Percentiles rank a stretch among this genome's conserved stretches.
These are phyloP conservation scores for Spergularia marina DNA, from an alignment of 148 eudicot species.

Conservation along the genomic window DNA sequence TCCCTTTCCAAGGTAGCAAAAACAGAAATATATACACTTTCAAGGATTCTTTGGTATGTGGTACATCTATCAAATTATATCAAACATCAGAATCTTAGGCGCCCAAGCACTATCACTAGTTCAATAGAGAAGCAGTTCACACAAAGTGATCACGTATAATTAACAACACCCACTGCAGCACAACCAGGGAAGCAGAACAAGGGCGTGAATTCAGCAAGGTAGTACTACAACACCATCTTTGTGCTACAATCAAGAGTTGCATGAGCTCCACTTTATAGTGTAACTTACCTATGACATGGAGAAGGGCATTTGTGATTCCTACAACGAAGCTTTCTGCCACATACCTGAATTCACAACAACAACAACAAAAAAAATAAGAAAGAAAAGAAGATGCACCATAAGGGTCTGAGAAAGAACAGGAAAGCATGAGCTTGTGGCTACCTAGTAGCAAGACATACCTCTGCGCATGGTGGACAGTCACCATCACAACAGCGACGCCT, in stretches of 20 bases:
- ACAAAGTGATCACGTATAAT: neutral
- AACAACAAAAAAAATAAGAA: conserved; percentile 5
- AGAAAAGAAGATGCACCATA: neutral
- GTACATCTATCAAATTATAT: neutral
- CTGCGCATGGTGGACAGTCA: conserved; percentile 91
- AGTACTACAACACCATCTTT: neutral
- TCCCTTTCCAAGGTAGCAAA: neutral
- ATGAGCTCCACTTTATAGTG: neutral
- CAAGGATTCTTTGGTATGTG: neutral
- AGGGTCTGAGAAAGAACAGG: neutral
- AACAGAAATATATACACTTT: neutral
- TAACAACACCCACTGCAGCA: neutral
- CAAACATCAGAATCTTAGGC: neutral
- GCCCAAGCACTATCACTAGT: neutral
- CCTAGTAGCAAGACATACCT: conserved; percentile 41
- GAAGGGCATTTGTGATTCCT: conserved; percentile 94
- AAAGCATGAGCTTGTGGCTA: neutral
- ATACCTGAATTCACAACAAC: conserved; percentile 57
- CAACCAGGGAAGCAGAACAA: neutral
- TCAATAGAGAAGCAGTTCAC: neutral
- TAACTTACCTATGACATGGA: conserved; percentile 86
- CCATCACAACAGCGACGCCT: conserved; percentile 97
- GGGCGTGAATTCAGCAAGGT: neutral
- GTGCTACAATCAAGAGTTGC: neutral
- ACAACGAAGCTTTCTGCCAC: conserved; percentile 93